A percentile compares a stretch with the other conserved stretches of the same genome.
Evolutionary conservation across 75 land plant genomes (phyloP).

Genomic region (Picea sitchensis): DNA sequence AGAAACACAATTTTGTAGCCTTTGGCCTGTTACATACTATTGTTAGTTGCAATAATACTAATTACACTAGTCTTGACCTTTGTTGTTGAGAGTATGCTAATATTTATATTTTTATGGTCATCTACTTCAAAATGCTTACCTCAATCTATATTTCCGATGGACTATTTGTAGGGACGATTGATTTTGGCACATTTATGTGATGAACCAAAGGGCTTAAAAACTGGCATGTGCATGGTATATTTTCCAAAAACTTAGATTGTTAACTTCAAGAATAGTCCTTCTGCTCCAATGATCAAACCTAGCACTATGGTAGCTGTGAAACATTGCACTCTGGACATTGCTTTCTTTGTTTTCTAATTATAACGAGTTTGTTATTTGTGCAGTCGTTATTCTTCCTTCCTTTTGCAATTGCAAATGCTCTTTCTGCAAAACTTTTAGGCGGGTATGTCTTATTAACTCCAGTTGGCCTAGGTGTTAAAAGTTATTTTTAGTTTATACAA

Average conservation of each 20-base stretch:
- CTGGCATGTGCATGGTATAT: slow-evolving; percentile 97
- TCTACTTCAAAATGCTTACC: neutral
- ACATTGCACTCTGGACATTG: neutral
- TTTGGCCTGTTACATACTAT: neutral
- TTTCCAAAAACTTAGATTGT: neutral
- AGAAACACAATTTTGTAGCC: neutral
- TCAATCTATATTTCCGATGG: neutral
- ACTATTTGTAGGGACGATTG: slow-evolving; percentile 73
- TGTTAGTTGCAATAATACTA: neutral
- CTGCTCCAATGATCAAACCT: too few species aligned
- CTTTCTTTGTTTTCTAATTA: neutral
- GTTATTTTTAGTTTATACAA: slow-evolving; percentile 1
- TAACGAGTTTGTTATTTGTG: slow-evolving; percentile 1
- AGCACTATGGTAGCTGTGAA: too few species aligned
- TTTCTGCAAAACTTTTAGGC: slow-evolving; percentile 67
- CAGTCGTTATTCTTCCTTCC: slow-evolving; percentile 82
- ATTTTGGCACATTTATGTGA: slow-evolving; percentile 97
- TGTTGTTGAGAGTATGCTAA: neutral
- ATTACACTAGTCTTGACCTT: neutral
- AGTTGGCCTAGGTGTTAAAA: slow-evolving; percentile 18
- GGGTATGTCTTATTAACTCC: slow-evolving; percentile 58
- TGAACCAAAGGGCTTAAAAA: slow-evolving; percentile 99
- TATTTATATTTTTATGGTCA: too few species aligned
- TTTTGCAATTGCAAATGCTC: slow-evolving; percentile 86
- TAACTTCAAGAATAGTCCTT: neutral